Evolutionary conservation across 352 stramenopile genomes (phyloP).

Genomic region (Pythium dissimile): DNA sequence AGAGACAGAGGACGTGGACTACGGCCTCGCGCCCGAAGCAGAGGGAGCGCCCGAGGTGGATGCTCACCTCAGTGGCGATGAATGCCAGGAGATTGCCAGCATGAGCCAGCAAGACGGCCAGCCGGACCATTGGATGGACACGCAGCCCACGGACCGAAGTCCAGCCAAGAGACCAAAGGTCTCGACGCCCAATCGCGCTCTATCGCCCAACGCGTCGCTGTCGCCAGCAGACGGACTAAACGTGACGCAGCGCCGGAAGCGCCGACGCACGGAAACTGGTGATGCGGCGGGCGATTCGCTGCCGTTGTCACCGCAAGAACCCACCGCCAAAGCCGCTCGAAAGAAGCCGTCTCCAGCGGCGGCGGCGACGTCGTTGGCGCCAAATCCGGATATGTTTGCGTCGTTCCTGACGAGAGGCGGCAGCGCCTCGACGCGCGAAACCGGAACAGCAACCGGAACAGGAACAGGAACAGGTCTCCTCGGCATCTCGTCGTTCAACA

Average conservation of each 20-base stretch:
- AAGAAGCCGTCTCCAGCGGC: background rate
- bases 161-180: background rate
- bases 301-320: background rate
- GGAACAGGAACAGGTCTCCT: too few relatives aligned
- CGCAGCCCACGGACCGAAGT: background rate
- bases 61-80: background rate
- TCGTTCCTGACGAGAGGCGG: background rate
- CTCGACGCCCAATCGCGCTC: background rate
- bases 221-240: background rate
- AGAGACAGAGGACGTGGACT: constrained; percentile 1
- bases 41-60: background rate
- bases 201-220: background rate
- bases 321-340: background rate
- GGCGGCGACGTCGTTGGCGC: background rate
- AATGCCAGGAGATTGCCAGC: background rate
- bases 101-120: constrained; percentile 19
- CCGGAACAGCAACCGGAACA: too few relatives aligned
- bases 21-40: background rate
- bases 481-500: constrained; percentile 14
- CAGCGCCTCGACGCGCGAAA: too few relatives aligned
- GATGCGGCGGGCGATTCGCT: background rate
- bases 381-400: background rate
- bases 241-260: constrained; percentile 8
- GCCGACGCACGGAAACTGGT: background rate
- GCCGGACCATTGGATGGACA: constrained; percentile 15